phyloP scores from a whole-genome alignment of 2,329 filamentous ascomycete genomes.

The Chaetomium sp. region DNA sequence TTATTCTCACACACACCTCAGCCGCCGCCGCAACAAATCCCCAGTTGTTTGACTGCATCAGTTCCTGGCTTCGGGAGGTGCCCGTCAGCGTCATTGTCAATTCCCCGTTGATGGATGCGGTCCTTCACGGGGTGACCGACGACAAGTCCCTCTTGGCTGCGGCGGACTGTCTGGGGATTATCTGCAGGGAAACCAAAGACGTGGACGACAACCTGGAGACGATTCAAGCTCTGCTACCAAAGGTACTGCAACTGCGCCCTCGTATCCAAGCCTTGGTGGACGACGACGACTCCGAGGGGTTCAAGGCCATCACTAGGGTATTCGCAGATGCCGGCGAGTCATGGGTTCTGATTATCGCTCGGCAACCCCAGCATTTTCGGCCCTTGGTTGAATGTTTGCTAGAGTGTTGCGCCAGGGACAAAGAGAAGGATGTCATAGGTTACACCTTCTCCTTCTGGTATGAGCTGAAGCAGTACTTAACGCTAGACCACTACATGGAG shows the following conservation, averaged over 20 bases:
- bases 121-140: constrained; percentile 69
- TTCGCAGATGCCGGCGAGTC: constrained; percentile 90
- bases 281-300: constrained; percentile 76
- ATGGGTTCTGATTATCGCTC: constrained; percentile 87
- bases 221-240: constrained; percentile 77
- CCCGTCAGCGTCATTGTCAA: constrained; percentile 75
- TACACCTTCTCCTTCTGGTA: constrained; percentile 98
- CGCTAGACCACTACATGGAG: constrained; percentile 80
- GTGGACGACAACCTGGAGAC: constrained; percentile 82
- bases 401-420: constrained; percentile 84
- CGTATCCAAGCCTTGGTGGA: constrained; percentile 69
- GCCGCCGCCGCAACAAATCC: constrained; percentile 77
- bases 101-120: constrained; percentile 74
- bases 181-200: constrained; percentile 86
- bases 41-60: constrained; percentile 88
- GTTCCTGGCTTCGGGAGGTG: constrained; percentile 93
- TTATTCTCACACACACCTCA: constrained; percentile 31
- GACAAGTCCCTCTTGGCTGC: constrained; percentile 79
- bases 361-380: constrained; percentile 74
- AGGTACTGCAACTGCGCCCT: constrained; percentile 67
- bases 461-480: constrained; percentile 93
- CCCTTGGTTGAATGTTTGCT: constrained; percentile 82
- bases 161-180: constrained; percentile 85
- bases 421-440: constrained; percentile 83
- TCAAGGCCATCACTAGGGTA: constrained; percentile 82